A percentile compares a stretch with the other conserved stretches of the same genome.
phyloP scores from a whole-genome alignment of 140 eudicot species.

The Bidens hawaiensis region DNA sequence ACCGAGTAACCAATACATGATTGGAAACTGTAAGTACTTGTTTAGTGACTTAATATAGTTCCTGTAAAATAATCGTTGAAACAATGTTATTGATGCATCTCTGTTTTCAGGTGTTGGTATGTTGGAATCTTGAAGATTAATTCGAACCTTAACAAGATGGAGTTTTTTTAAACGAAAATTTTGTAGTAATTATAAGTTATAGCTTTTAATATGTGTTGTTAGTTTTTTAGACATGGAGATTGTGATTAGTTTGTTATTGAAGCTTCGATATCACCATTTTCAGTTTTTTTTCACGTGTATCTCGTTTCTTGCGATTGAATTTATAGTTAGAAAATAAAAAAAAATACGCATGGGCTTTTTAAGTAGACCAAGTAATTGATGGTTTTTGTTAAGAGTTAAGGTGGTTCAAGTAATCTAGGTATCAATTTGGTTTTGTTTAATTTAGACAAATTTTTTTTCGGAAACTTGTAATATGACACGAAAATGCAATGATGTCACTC shows the following conservation, averaged over 20 bases:
- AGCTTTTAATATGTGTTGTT: background rate
- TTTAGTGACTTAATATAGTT: background rate
- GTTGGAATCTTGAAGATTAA: slow-evolving; percentile 6
- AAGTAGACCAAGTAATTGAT: too few species aligned
- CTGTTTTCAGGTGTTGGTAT: slow-evolving; percentile 16
- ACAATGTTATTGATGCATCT: background rate
- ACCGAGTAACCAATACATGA: slow-evolving; percentile 6
- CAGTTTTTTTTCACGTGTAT: background rate
- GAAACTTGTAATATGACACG: too few species aligned
- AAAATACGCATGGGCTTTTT: too few species aligned
- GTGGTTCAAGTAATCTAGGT: too few species aligned
- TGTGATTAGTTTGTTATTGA: slow-evolving; percentile 1
- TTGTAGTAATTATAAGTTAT: slow-evolving; percentile 12
- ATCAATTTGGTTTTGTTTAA: too few species aligned
- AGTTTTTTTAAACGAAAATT: slow-evolving; percentile 1
- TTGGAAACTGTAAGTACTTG: slow-evolving; percentile 9
- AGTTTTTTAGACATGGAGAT: background rate
- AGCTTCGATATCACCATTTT: background rate
- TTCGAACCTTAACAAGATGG: background rate
- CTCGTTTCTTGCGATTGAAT: background rate
- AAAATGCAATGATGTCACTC: too few species aligned
- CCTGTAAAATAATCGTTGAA: background rate
- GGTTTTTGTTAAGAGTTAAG: too few species aligned
- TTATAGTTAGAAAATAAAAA: background rate
- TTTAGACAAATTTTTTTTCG: too few species aligned